Conservation (phyloP, 225 moss, liverwort and hornwort genomes). For the Physcomitrellopsis africana region DNA sequence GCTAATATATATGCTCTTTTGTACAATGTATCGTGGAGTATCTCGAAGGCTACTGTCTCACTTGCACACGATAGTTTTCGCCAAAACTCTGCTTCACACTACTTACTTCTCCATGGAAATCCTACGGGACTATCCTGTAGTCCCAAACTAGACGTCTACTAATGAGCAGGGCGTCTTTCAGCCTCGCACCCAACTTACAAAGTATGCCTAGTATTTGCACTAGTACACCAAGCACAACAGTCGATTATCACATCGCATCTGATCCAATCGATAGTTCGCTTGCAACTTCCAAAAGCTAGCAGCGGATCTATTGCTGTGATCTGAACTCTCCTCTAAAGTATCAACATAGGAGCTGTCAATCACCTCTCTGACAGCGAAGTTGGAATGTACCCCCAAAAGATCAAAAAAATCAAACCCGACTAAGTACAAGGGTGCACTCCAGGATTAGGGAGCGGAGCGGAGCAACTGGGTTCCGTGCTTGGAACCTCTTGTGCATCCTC, state of each 20-base stretch:
- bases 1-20: neutral
- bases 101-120: constrained; percentile 9
- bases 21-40: constrained; percentile 36
- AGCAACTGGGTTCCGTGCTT: neutral
- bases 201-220: no score
- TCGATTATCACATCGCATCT: neutral
- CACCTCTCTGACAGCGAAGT: constrained; percentile 19
- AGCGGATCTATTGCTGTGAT: constrained; percentile 7
- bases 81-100: constrained; percentile 18
- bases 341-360: constrained; percentile 41
- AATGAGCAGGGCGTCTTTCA: constrained; percentile 19
- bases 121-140: neutral
- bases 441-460: constrained; percentile 39
- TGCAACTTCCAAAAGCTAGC: constrained; percentile 28
- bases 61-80: neutral
- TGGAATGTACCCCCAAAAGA: no score
- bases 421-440: constrained; percentile 24
- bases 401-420: constrained; percentile 20
- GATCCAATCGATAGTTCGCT: constrained; percentile 19
- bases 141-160: neutral
- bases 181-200: neutral
- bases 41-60: constrained; percentile 20
- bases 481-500: constrained; percentile 2
- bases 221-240: neutral
- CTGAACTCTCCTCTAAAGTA: constrained; percentile 22